A percentile compares a stretch with the other conserved stretches of the same genome.
phyloP scores from a whole-genome alignment of 345 rosid species.

The Salix udensis region DNA sequence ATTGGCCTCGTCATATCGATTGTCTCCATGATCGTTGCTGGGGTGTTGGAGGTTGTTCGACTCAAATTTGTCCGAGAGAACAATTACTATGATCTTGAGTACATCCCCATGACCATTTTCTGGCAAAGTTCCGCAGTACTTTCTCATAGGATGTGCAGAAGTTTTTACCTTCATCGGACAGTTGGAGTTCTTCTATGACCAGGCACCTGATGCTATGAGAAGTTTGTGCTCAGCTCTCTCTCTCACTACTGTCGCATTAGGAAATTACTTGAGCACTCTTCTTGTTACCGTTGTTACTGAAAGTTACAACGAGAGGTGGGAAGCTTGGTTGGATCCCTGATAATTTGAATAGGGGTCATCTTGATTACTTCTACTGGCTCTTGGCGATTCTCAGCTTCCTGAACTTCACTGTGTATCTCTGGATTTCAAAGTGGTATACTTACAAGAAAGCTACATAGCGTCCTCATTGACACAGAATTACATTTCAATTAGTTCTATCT shows the following conservation, averaged over 20 bases:
- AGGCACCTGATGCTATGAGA: conserved; percentile 96
- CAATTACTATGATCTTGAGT: conserved; percentile 51
- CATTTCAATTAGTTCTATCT: neutral
- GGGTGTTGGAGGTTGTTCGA: conserved; percentile 61
- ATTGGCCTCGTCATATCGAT: conserved; percentile 78
- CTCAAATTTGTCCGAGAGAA: conserved; percentile 45
- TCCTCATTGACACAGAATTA: neutral
- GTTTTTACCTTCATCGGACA: conserved; percentile 83
- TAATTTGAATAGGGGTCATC: conserved; percentile 77
- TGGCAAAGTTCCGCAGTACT: conserved; percentile 97
- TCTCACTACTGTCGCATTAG: conserved; percentile 67
- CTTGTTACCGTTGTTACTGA: conserved; percentile 62
- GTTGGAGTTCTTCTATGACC: conserved; percentile 86
- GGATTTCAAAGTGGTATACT: conserved; percentile 65
- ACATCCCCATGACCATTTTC: conserved; percentile 71
- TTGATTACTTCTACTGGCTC: conserved; percentile 87
- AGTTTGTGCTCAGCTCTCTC: conserved; percentile 84
- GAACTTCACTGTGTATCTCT: conserved; percentile 66
- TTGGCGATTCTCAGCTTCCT: conserved; percentile 59
- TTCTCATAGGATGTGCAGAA: conserved; percentile 81
- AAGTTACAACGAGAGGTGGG: conserved; percentile 47
- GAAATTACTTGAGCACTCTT: conserved; percentile 74
- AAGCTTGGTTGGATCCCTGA: conserved; percentile 84
- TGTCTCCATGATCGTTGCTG: conserved; percentile 68
- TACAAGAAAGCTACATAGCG: conserved; percentile 57